Percentiles rank a stretch among this genome's conserved stretches.
Conservation (phyloP, 306 rosid genomes). For the Quercus parvula region DNA sequence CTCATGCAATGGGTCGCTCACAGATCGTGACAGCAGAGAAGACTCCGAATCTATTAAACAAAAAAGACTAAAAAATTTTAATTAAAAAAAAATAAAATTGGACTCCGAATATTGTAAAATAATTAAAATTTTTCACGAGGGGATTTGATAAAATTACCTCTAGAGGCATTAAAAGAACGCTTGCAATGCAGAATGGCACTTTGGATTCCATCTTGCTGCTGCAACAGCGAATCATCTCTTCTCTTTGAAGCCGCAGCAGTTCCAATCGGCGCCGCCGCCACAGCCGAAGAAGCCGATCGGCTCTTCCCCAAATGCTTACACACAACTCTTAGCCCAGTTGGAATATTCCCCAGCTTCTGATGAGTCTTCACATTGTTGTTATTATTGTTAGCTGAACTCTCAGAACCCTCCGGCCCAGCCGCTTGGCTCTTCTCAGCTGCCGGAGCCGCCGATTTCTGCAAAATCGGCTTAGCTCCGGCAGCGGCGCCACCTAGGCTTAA, state of each 20-base stretch:
- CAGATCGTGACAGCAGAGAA: constrained; percentile 50
- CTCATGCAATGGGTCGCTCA: constrained; percentile 53
- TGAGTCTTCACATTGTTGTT: constrained; percentile 21
- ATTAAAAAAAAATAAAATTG: background rate
- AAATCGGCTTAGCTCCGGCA: background rate
- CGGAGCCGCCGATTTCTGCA: background rate
- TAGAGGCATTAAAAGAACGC: constrained; percentile 78
- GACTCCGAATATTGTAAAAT: too few relatives aligned
- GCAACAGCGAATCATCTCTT: constrained; percentile 83
- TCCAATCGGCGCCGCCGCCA: constrained; percentile 57
- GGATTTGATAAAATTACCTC: constrained; percentile 43
- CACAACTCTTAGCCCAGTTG: constrained; percentile 71
- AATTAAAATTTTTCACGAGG: too few relatives aligned
- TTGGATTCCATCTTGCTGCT: constrained; percentile 96
- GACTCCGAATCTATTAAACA: constrained; percentile 49
- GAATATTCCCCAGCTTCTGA: constrained; percentile 51
- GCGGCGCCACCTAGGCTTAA: constrained; percentile 26
- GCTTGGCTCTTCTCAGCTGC: constrained; percentile 28
- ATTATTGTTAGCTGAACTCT: constrained; percentile 5
- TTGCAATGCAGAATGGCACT: constrained; percentile 97
- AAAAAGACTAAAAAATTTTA: background rate
- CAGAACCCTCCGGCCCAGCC: constrained; percentile 23
- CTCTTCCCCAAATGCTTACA: constrained; percentile 94
- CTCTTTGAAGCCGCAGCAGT: constrained; percentile 39
- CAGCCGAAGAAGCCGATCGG: constrained; percentile 91